Base-by-base conservation (phyloP, 1,284 basidiomycete genomes). In the Entoloma clypeatum region DNA sequence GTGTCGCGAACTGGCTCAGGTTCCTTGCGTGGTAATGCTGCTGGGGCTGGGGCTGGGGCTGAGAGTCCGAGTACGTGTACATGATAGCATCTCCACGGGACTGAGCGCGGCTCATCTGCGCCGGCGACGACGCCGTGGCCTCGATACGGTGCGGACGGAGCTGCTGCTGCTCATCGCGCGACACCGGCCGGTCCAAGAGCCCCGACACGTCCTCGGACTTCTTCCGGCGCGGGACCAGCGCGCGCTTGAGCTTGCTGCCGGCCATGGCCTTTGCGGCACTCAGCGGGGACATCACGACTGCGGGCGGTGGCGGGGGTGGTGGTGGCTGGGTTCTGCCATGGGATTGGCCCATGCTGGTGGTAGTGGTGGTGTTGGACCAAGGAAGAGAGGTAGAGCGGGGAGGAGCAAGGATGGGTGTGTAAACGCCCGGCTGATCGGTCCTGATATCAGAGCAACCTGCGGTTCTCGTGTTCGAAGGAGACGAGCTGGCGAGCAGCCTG, bases 171-270 rank as follows among this genome's bases (percentile, higher is more conserved):
- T 41, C 41, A 13, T 31, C 28, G 11, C 40, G 36, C 23, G 42
- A 41, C 28, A 42, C 14, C 10, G 49, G 44, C 34, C 43, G 40
- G 23, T 39, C 38, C 45, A 41, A 43, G 23, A 37, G 43, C 43
- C 36, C 57, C 40, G 31, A 49, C 17, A 54, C 54, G 52, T 75
- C 71, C 52, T 81, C 77, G 7, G 78, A 74, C 58, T 79, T 81
- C 67, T 81, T 86, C 53, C 78, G 69, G 34, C 81, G 72, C 7
- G 63, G 69, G 29, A 62, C 75, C 53, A 84, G 79, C 13, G 75
- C 81, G 42, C 81, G 80, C 52, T 77, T 80, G 45, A 86, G 62
- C 55, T 73, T 64, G 21, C 77, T 74, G 21, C 72, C 63, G 29
- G 65, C 56, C 33, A 67, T 60, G 23, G 66, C 56, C 31, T 60